phyloP scores from a whole-genome alignment of 805 yeast genomes.

The Yamadazyma paraphyllophila region DNA sequence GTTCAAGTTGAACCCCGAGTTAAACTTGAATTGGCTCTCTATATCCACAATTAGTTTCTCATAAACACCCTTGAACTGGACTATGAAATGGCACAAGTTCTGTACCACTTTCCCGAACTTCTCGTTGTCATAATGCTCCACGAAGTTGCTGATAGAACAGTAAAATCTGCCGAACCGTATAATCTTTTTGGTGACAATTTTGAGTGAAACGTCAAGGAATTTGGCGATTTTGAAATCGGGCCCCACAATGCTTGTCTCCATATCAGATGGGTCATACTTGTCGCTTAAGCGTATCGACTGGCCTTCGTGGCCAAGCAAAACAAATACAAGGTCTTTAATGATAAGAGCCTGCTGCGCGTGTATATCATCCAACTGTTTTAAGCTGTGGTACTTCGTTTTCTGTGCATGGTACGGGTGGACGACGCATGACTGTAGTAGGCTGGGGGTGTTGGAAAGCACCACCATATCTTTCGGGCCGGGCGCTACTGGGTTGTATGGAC shows the following conservation, averaged over 20 bases:
- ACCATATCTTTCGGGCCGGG: slow-evolving; percentile 15
- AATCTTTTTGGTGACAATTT: slow-evolving; percentile 64
- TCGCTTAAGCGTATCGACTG: slow-evolving; percentile 67
- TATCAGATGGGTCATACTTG: slow-evolving; percentile 48
- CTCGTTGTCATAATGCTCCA: slow-evolving; percentile 54
- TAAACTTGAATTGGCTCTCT: slow-evolving; percentile 52
- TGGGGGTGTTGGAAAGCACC: slow-evolving; percentile 16
- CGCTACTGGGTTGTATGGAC: too few species aligned
- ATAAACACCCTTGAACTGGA: slow-evolving; percentile 23
- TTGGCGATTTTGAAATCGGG: slow-evolving; percentile 76
- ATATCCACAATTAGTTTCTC: slow-evolving; percentile 36
- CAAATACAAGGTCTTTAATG: slow-evolving; percentile 64
- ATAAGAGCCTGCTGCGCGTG: slow-evolving; percentile 72
- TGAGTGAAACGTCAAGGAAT: slow-evolving; percentile 69
- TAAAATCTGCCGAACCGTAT: slow-evolving; percentile 63
- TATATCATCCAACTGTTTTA: slow-evolving; percentile 45
- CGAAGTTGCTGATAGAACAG: slow-evolving; percentile 55
- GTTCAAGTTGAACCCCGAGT: slow-evolving; percentile 56
- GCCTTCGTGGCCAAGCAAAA: slow-evolving; percentile 76
- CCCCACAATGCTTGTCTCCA: slow-evolving; percentile 50
- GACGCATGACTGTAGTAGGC: slow-evolving; percentile 11
- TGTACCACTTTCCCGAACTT: slow-evolving; percentile 72
- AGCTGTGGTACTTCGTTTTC: slow-evolving; percentile 9
- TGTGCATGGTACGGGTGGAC: slow-evolving; percentile 6
- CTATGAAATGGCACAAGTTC: slow-evolving; percentile 61